A percentile compares a stretch with the other conserved stretches of the same genome.
These are phyloP conservation scores for Phycomyces blakesleeanus DNA, from an alignment of 192 early-diverging fungal species.

Conservation along the genomic window DNA sequence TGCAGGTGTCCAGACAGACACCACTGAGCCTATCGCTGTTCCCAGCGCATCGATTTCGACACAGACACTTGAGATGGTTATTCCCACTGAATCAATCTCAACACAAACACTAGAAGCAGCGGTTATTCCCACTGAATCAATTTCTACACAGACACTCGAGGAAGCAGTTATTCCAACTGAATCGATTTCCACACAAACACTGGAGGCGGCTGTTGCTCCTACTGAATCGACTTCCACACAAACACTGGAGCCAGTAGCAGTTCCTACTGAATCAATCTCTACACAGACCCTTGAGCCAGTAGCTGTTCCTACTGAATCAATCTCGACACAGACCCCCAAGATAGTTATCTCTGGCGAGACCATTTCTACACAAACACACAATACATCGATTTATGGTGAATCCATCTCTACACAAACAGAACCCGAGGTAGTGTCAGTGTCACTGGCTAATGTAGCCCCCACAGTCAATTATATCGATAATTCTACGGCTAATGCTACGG, in stretches of 20 bases:
- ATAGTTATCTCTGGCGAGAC: not conserved
- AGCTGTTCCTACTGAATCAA: not conserved
- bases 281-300: not conserved
- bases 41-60: not conserved
- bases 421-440: no score
- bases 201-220: not conserved
- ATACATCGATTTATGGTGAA: not conserved
- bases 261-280: not conserved
- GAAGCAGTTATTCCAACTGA: not conserved
- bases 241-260: not conserved
- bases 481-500: no score
- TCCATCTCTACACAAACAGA: slow-evolving; percentile 11
- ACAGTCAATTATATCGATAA: no score
- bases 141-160: not conserved
- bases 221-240: not conserved
- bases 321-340: not conserved
- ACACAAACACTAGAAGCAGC: not conserved
- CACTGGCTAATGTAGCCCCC: no score
- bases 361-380: slow-evolving; percentile 14
- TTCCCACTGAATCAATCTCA: not conserved
- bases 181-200: not conserved
- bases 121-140: not conserved
- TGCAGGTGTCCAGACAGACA: not conserved
- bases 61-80: slow-evolving; percentile 5
- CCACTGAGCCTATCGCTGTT: not conserved